Evolutionary conservation across 1,284 basidiomycete species (phyloP).

Genomic region (Cutaneotrichosporon sp.): DNA sequence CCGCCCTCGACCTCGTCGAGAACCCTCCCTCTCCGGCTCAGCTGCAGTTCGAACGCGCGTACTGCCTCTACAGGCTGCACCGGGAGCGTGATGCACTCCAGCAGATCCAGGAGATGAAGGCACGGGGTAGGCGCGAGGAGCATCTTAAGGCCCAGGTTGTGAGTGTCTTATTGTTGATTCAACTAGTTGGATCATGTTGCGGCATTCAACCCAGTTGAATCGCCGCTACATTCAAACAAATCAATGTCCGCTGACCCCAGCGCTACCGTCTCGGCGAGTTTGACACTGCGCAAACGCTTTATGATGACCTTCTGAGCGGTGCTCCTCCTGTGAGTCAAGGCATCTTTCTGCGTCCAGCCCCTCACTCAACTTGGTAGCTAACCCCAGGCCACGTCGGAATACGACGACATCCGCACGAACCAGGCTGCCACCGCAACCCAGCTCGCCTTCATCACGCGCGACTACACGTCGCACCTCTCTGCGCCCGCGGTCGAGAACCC

Average conservation of each 20-base stretch:
- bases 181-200: too few species aligned
- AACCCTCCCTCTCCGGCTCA: constrained; percentile 32
- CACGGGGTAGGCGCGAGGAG: constrained; percentile 63
- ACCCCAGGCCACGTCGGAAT: constrained; percentile 74
- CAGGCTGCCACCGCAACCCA: constrained; percentile 73
- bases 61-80: constrained; percentile 76
- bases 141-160: constrained; percentile 84
- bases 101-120: constrained; percentile 58
- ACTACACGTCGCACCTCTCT: constrained; percentile 59
- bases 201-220: too few species aligned
- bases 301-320: constrained; percentile 65
- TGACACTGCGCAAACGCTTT: constrained; percentile 67
- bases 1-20: constrained; percentile 53
- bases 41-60: constrained; percentile 68
- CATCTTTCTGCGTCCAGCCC: background rate
- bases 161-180: constrained; percentile 39
- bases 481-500: constrained; percentile 27
- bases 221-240: too few species aligned
- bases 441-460: constrained; percentile 72
- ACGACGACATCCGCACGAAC: constrained; percentile 79
- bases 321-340: background rate
- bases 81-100: constrained; percentile 65
- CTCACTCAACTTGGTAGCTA: background rate
- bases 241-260: constrained; percentile 50
- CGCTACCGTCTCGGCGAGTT: constrained; percentile 74